Evolutionary conservation across 306 rosid species (phyloP).

Genomic region (Nissolia schottii): DNA sequence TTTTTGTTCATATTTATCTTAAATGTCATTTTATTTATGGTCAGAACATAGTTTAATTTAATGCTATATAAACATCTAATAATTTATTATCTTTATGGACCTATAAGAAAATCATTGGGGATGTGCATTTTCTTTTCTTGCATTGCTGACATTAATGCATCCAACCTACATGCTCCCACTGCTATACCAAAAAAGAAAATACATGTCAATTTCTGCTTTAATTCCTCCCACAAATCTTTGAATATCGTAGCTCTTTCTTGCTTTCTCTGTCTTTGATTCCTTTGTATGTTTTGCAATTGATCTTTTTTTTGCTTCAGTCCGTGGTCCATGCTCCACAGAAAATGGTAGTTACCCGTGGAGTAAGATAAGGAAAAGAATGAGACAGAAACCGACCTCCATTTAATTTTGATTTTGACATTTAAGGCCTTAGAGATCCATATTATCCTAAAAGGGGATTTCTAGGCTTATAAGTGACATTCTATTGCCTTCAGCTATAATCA

Average conservation of each 20-base stretch:
- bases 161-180: neutral
- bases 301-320: neutral
- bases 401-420: conserved; percentile 33
- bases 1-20: no score
- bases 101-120: neutral
- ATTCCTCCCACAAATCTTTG: neutral
- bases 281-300: neutral
- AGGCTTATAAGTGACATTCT: conserved; percentile 11
- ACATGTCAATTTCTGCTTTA: neutral
- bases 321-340: conserved; percentile 19
- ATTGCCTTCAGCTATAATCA: conserved; percentile 22
- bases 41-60: no score
- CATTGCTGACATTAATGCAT: neutral
- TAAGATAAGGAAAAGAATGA: conserved; percentile 26
- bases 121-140: neutral
- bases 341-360: neutral
- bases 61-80: no score
- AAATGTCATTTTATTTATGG: no score
- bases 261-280: conserved; percentile 2
- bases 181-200: no score
- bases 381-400: conserved; percentile 15
- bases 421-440: conserved; percentile 12
- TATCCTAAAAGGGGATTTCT: conserved; percentile 1
- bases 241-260: neutral
- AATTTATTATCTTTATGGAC: neutral